Evolutionary conservation across 768 basidiomycete species (phyloP), one percentile per base, ranked within the genome.

Genomic region (Suillus sp.): DNA sequence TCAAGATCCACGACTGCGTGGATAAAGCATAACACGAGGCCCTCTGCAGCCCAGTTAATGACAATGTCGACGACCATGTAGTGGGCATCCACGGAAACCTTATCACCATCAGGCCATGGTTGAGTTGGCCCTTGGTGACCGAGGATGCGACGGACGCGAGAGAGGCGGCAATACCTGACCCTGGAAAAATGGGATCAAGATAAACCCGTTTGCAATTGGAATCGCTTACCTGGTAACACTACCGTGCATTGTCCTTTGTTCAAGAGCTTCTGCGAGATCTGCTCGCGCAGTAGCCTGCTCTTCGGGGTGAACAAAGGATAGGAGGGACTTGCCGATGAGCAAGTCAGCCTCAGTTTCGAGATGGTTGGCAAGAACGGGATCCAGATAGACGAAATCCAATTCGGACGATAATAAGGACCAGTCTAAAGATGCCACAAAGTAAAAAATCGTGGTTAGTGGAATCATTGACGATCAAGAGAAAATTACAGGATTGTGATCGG

Each of bases 11-110:
- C 85, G 37, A 86, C 86, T 47, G 93, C 92, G 70, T 95, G 93
- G 56, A 94, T 85, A 79, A 95, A 95, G 75, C 93, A 94, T 38
- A 95, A 81, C 64, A 94, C 91, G 71, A 95, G 85, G 63, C 87
- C 90, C 65, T 94, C 90, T 18, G 91, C 91, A 57, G 91, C 92
- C 86, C 88, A 91, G 75, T 93, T 95, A 72, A 93, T 90, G 70
- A 94, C 92, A 70, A 95, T 87, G 77, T 95, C 92, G 64, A 92
- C 89, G 6, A 88, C 88, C 86, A 94, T 89, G 75, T 93, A 95
- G 71, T 92, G 79, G 34, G 78, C 76, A 79, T 95, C 91, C 20
- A 87, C 70, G 13, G 85, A 80, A 66, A 89, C 81, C 76, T 89
- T 90, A 67, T 91, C 87, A 8, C 82, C 87, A 64, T 89, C 88